These are phyloP conservation scores for Candida anglica DNA, from an alignment of 805 yeast species.

Conservation along the genomic window DNA sequence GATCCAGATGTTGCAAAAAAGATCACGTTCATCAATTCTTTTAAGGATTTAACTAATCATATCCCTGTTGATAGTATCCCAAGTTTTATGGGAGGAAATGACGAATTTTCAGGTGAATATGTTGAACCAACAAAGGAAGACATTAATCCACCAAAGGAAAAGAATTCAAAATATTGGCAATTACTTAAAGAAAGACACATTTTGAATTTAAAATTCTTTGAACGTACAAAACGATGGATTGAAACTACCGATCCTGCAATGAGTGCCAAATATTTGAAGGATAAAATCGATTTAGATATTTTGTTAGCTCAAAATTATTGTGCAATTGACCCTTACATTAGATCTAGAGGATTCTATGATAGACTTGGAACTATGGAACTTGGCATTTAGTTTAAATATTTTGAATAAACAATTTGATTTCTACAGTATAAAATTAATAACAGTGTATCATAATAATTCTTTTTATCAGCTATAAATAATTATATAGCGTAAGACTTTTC, in stretches of 20 bases:
- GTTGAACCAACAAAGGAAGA: slow-evolving; percentile 58
- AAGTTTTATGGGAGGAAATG: slow-evolving; percentile 63
- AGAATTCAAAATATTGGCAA: slow-evolving; percentile 34
- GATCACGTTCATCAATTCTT: slow-evolving; percentile 67
- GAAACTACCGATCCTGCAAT: slow-evolving; percentile 47
- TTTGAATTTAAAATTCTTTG: slow-evolving; percentile 49
- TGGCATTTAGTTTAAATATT: no score
- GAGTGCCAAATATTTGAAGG: slow-evolving; percentile 42
- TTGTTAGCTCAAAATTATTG: slow-evolving; percentile 59
- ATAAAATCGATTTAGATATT: slow-evolving; percentile 50
- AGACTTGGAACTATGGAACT: slow-evolving; percentile 54
- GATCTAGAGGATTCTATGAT: slow-evolving; percentile 74
- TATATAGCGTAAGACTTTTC: no score
- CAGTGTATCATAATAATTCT: no score
- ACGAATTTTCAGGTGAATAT: slow-evolving; percentile 51
- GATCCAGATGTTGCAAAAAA: slow-evolving; percentile 91
- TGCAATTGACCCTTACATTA: slow-evolving; percentile 69
- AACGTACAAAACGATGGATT: slow-evolving; percentile 72
- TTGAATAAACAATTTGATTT: no score
- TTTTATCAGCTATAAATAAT: no score
- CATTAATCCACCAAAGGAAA: slow-evolving; percentile 15
- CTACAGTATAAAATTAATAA: no score
- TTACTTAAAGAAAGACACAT: slow-evolving; percentile 47
- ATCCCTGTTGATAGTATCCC: slow-evolving; percentile 58
- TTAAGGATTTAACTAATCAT: slow-evolving; percentile 57